Evolutionary conservation across 2,329 filamentous ascomycete species (phyloP).

Genomic region (Coniochaeta prunicola): DNA sequence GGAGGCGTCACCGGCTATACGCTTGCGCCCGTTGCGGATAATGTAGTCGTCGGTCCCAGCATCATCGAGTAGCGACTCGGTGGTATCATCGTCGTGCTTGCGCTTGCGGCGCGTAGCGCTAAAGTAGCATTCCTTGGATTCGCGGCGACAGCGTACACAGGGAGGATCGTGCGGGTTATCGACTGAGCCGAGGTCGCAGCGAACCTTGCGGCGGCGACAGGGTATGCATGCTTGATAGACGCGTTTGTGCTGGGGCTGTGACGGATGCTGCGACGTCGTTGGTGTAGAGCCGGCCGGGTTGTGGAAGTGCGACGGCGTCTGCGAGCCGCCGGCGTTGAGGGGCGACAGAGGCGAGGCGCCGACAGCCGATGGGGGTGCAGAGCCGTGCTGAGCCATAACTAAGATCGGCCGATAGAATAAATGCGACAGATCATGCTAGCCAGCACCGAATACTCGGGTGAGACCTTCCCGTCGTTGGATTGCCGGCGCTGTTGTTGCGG

Average conservation of each 20-base stretch:
- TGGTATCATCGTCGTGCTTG: conserved; percentile 58
- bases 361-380: background rate
- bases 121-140: conserved; percentile 97
- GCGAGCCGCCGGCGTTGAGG: conserved; percentile 5
- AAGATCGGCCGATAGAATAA: background rate
- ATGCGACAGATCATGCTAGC: background rate
- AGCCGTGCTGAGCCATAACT: conserved; percentile 2
- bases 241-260: conserved; percentile 44
- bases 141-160: conserved; percentile 85
- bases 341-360: background rate
- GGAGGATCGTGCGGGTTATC: conserved; percentile 92
- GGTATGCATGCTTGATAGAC: conserved; percentile 59
- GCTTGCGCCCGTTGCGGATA: conserved; percentile 66
- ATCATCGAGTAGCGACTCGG: conserved; percentile 20
- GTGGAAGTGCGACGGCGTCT: background rate
- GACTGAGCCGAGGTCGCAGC: conserved; percentile 63
- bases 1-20: conserved; percentile 41
- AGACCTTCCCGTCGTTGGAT: conserved; percentile 3
- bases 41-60: conserved; percentile 56
- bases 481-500: conserved; percentile 2
- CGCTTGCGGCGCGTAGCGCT: conserved; percentile 90
- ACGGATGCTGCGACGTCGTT: conserved; percentile 7
- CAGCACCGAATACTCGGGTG: background rate
- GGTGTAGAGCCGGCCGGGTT: conserved; percentile 8
- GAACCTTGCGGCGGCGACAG: conserved; percentile 54